Evolutionary conservation across 1,284 basidiomycete genomes (phyloP).

Genomic region (Ganoderma meredithae): DNA sequence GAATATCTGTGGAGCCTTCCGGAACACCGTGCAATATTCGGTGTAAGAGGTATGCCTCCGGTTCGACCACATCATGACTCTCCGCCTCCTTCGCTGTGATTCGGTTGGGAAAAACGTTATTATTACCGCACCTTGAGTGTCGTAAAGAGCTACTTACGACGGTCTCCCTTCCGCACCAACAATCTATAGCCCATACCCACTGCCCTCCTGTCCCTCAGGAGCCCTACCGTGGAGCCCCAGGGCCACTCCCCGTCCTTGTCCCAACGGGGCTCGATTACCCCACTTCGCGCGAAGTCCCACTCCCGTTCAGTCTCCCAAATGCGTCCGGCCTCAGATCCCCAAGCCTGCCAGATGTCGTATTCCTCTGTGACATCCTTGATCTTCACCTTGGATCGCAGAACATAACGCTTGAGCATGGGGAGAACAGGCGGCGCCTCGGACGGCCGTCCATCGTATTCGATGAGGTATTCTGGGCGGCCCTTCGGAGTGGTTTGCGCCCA

Average conservation of each 20-base stretch:
- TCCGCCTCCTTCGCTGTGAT: conserved; percentile 60
- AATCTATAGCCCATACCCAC: conserved; percentile 80
- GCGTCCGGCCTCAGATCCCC: conserved; percentile 60
- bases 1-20: conserved; percentile 85
- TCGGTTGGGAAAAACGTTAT: conserved; percentile 20
- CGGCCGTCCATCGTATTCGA: conserved; percentile 76
- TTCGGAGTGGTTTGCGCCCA: conserved; percentile 64
- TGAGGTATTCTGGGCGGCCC: conserved; percentile 64
- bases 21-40: conserved; percentile 88
- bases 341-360: conserved; percentile 84
- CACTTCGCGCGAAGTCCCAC: conserved; percentile 69
- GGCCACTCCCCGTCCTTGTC: conserved; percentile 54
- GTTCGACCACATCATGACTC: conserved; percentile 58
- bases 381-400: conserved; percentile 90
- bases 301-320: conserved; percentile 49
- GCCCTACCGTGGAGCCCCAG: conserved; percentile 63
- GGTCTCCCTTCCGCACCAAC: conserved; percentile 72
- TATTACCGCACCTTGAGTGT: conserved; percentile 1
- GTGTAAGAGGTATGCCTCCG: conserved; percentile 78
- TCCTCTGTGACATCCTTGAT: conserved; percentile 78
- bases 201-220: conserved; percentile 76
- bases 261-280: conserved; percentile 77
- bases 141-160: conserved; percentile 60
- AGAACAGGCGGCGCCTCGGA: conserved; percentile 68
- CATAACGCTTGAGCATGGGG: conserved; percentile 81